Conservation (phyloP, 2,329 filamentous ascomycete genomes). For the Alternaria sp. region DNA sequence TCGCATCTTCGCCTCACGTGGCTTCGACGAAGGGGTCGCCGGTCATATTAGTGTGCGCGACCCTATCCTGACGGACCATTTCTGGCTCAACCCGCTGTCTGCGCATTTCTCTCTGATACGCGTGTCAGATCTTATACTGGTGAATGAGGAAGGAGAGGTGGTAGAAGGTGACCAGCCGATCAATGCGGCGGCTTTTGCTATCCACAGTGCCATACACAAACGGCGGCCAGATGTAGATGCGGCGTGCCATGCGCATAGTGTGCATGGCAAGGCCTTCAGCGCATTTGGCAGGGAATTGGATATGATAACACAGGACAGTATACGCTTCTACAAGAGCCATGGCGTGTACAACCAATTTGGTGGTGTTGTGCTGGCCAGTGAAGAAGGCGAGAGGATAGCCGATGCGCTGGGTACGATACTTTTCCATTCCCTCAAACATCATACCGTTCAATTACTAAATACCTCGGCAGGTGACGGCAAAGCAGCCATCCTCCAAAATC, state of each 20-base stretch:
- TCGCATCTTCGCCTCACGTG: slow-evolving; percentile 49
- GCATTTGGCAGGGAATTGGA: slow-evolving; percentile 58
- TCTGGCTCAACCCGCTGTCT: slow-evolving; percentile 56
- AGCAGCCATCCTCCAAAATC: slow-evolving; percentile 52
- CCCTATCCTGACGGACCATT: slow-evolving; percentile 45
- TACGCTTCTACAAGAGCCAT: slow-evolving; percentile 54
- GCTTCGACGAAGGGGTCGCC: slow-evolving; percentile 54
- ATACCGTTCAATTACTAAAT: background rate
- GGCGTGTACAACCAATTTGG: slow-evolving; percentile 54
- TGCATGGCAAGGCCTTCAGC: slow-evolving; percentile 59
- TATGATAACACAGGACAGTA: slow-evolving; percentile 59
- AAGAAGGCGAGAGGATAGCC: slow-evolving; percentile 57
- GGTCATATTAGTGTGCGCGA: slow-evolving; percentile 58
- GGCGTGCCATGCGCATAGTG: slow-evolving; percentile 57
- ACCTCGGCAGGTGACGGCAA: slow-evolving; percentile 38
- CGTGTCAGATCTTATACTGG: slow-evolving; percentile 55
- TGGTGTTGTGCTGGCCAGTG: slow-evolving; percentile 55
- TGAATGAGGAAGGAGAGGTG: slow-evolving; percentile 54
- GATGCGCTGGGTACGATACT: slow-evolving; percentile 40
- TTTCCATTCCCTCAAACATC: too few relatives aligned
- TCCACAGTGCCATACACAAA: slow-evolving; percentile 56
- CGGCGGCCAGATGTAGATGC: slow-evolving; percentile 51
- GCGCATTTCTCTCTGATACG: slow-evolving; percentile 56
- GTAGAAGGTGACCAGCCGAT: slow-evolving; percentile 54
- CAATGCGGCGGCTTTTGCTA: slow-evolving; percentile 59